Evolutionary conservation across 257 asterid genomes (phyloP).

Genomic region (Scutellaria barbata): DNA sequence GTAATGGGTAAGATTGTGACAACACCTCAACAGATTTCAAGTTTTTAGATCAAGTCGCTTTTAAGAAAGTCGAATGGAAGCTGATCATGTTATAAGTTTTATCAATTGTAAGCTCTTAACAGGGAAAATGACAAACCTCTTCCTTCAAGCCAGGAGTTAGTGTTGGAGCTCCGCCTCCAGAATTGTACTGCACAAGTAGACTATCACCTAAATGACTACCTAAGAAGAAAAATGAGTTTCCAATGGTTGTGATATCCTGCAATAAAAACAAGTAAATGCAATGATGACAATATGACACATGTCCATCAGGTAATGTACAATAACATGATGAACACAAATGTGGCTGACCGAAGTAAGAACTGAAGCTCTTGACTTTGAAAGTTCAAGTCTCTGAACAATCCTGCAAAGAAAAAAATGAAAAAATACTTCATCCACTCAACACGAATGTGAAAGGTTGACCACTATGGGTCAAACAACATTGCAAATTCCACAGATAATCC

Average conservation of each 20-base stretch:
- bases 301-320: slow-evolving; percentile 28
- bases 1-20: slow-evolving; percentile 17
- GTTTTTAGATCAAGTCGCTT: slow-evolving; percentile 22
- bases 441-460: slow-evolving; percentile 18
- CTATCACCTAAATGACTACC: slow-evolving; percentile 99
- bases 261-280: slow-evolving; percentile 25
- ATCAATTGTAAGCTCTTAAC: slow-evolving; percentile 28
- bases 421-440: slow-evolving; percentile 15
- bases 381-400: slow-evolving; percentile 91
- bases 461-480: slow-evolving; percentile 9
- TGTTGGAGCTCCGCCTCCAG: slow-evolving; percentile 68
- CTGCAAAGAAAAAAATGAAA: slow-evolving; percentile 50
- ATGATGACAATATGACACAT: slow-evolving; percentile 7
- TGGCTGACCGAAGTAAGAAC: slow-evolving; percentile 89
- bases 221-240: slow-evolving; percentile 86
- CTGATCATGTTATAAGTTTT: slow-evolving; percentile 1
- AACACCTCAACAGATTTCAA: slow-evolving; percentile 19
- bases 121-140: slow-evolving; percentile 64
- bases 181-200: slow-evolving; percentile 87
- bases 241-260: slow-evolving; percentile 85
- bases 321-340: slow-evolving; percentile 38
- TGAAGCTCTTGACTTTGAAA: slow-evolving; percentile 95
- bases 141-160: slow-evolving; percentile 76
- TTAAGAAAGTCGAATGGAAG: slow-evolving; percentile 23
- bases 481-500: neutral